phyloP scores from a whole-genome alignment of 768 basidiomycete genomes.

The Lactarius sanguifluus region DNA sequence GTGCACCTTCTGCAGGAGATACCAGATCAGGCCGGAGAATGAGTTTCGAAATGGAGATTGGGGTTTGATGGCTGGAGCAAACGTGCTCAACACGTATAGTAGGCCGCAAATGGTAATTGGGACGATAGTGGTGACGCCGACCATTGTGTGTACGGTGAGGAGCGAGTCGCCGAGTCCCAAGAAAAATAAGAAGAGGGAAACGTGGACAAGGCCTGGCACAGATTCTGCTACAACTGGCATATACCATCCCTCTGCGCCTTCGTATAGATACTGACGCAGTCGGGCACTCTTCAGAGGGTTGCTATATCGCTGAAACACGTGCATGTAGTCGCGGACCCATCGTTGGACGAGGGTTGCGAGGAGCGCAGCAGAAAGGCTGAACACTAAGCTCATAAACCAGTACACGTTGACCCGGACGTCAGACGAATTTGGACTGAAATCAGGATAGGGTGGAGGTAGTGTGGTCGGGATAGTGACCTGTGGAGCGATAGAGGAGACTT shows the following conservation, averaged over 20 bases:
- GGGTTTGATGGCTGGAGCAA: slow-evolving; percentile 8
- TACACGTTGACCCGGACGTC: slow-evolving; percentile 42
- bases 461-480: not conserved
- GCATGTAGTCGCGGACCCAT: slow-evolving; percentile 44
- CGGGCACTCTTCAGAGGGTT: slow-evolving; percentile 39
- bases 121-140: slow-evolving; percentile 11
- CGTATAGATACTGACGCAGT: slow-evolving; percentile 41
- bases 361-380: slow-evolving; percentile 45
- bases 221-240: slow-evolving; percentile 43
- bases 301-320: slow-evolving; percentile 35
- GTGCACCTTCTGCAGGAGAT: slow-evolving; percentile 8
- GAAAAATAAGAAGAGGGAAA: slow-evolving; percentile 51
- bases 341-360: slow-evolving; percentile 48
- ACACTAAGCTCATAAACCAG: slow-evolving; percentile 41
- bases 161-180: slow-evolving; percentile 49
- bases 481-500: not conserved
- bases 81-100: slow-evolving; percentile 20
- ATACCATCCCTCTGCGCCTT: too few relatives aligned
- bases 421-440: slow-evolving; percentile 33
- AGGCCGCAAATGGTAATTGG: slow-evolving; percentile 15
- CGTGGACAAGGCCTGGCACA: slow-evolving; percentile 49
- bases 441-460: not conserved
- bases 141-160: slow-evolving; percentile 31
- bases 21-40: slow-evolving; percentile 14
- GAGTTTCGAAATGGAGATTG: slow-evolving; percentile 19